These are phyloP conservation scores for Colletotrichum agaves DNA, from an alignment of 2,329 filamentous ascomycete genomes.

Conservation along the genomic window DNA sequence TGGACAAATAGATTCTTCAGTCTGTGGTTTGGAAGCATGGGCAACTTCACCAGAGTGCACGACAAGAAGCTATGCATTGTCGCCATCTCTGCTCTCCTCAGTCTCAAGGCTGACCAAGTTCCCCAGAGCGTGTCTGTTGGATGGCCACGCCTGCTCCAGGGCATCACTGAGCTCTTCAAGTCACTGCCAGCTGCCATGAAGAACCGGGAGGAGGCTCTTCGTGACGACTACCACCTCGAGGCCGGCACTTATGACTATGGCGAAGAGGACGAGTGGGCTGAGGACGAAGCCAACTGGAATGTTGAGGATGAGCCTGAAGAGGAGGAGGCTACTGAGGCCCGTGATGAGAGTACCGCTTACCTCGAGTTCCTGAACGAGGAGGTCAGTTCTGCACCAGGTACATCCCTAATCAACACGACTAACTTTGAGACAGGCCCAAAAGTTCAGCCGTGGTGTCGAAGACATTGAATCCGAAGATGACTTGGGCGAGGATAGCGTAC, in stretches of 20 bases:
- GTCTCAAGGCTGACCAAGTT: constrained; percentile 81
- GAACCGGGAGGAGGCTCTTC: constrained; percentile 91
- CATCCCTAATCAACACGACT: constrained; percentile 29
- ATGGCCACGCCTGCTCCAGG: constrained; percentile 90
- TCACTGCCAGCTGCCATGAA: constrained; percentile 88
- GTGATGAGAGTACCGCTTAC: constrained; percentile 93
- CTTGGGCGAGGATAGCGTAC: constrained; percentile 89
- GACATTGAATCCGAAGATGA: constrained; percentile 84
- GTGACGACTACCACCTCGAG: constrained; percentile 83
- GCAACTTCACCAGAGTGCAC: constrained; percentile 91
- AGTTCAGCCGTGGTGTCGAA: constrained; percentile 75
- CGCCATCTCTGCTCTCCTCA: constrained; percentile 87
- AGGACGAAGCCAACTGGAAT: constrained; percentile 85
- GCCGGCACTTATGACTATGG: constrained; percentile 69
- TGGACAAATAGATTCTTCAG: constrained; percentile 99
- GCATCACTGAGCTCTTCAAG: constrained; percentile 91
- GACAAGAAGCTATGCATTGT: constrained; percentile 99
- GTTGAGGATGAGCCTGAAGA: constrained; percentile 76
- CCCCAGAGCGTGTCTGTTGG: constrained; percentile 93
- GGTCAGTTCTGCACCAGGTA: constrained; percentile 55
- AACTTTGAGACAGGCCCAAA: constrained; percentile 73
- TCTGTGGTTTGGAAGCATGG: constrained; percentile 96
- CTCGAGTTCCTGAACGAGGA: constrained; percentile 96
- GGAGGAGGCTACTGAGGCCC: constrained; percentile 73
- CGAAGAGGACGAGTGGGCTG: constrained; percentile 83